Base-by-base conservation (phyloP, 495 filamentous ascomycete genomes). In the Penicillium silybi region DNA sequence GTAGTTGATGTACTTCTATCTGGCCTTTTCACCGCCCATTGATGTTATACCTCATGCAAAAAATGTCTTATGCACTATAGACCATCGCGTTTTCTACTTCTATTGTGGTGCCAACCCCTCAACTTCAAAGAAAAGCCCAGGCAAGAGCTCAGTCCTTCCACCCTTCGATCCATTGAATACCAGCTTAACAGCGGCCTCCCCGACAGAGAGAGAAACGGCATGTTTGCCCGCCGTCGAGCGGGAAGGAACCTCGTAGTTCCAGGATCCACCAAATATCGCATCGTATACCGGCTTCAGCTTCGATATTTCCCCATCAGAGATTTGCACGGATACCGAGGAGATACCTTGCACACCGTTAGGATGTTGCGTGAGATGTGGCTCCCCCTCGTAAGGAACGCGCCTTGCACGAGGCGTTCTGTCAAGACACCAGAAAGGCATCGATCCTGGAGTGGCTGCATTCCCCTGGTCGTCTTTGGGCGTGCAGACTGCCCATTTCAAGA, bases 401-500 rank as follows among this genome's bases (percentile, higher is more conserved):
- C 41, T 38, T 8, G 15, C 44, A 2, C 59, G 42, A 39, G 59
- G 59, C 5, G 59, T 62, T 37, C 44, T 41, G 20, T 62, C 59
- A 20, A 62, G 39, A 48, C 59, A 62, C 59, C 59, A 62, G 20
- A 62, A 62, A 4, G 59, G 59, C 16, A 58, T n/a, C 18, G 9
- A 32, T n/a, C 59, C 59, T 0, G 52, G 57, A 1, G 13, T n/a
- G 0, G 52, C 18, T 3, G 11, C 29, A 4, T 32, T 4, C 1
- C 29, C 29, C 10, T 32, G 29, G 4, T 3, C 11, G 10, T 32
- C 29, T 11, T 32, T 32, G 10, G 29, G 29, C 10, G 10, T 32
- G 10, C 29, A 32, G 11, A 32, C 10, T 1, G 29, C 29, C 29
- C 29, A 32, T 32, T 32, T 13, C 11, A 32, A 32, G 11, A 32